Evolutionary conservation across 108 stramenopile species (phyloP), one percentile per base, ranked within the genome.

Genomic region (Seminavis robusta): DNA sequence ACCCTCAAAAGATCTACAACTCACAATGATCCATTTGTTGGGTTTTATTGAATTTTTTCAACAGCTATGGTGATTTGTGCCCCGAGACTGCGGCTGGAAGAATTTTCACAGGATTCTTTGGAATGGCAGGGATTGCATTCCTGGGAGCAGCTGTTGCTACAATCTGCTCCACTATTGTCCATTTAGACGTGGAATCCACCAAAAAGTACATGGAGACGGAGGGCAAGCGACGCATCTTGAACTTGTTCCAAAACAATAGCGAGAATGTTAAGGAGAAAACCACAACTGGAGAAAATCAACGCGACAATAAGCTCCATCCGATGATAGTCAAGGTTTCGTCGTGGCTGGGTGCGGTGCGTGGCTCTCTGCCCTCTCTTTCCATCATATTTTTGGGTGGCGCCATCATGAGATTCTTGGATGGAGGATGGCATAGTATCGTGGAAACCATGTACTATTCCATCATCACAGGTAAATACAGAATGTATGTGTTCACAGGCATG

Each of bases 31-130:
- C n/a, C n/a, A n/a, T n/a, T n/a, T n/a, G n/a, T n/a, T n/a, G n/a
- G 21, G 65, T 20, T 64, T 65, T 33, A 50, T 51, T 10, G n/a
- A n/a, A n/a, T n/a, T n/a, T n/a, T n/a, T n/a, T n/a, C n/a, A n/a
- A n/a, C n/a, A n/a, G 74, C 6, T 81, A 81, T 39, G 79, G 79
- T 3, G 79, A 81, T 48, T 6, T 81, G 21, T 32, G 25, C n/a
- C 72, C 78, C 0, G 32, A 67, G 1, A 80, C 75, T 16, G 25
- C 45, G 0, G 61, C 26, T 1, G 74, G 71, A 4, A 79, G 72
- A 51, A 16, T 80, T 17, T 86, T 86, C 63, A 72, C 78, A 21
- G 65, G 66, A n/a, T 4, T 77, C n/a, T 86, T 81, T 69, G 80
- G 77, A 19, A 45, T 86, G 27, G 53, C 64, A n/a, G 84, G 84